Base-by-base conservation (phyloP, 2,329 filamentous ascomycete genomes). In the Geosmithia morbida region DNA sequence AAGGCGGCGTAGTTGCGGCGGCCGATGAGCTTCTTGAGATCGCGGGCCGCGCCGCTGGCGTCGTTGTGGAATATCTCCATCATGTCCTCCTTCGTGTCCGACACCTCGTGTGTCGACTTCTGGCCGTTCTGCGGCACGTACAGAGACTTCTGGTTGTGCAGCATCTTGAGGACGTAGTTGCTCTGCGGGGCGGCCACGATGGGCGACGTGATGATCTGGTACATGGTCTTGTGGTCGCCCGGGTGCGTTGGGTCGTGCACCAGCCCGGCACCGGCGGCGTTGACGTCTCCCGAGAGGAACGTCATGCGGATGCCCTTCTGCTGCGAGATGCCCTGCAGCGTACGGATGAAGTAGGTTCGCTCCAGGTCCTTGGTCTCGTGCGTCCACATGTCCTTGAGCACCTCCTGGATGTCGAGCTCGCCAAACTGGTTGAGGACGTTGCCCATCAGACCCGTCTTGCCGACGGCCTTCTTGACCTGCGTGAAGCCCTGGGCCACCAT, bases 51-150 rank as follows among this genome's bases (percentile, higher is more conserved):
- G n/a, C 92, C 90, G 47, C 83, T 87, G 16, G 92, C 87, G 56
- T 98, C 92, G 7, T 83, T 86, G 57, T 92, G 87, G 75, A 98
- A 98, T 54, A 98, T 94, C 69, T 98, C 92, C 85, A 98, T 94
- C 92, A 98, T 98, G 66, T 98, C 92, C 64, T 98, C 92, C 66
- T 98, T 97, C 44, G 92, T 98, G 62, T 98, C 92, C 2, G 82
- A 85, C 1, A 85, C 75, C 53, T 82, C 76, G 51, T 87, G 79
- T 2, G 74, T 83, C 1, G 84, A 81, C 53, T 78, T 77, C 48
- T 87, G 80, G 1, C 90, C 90, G 63, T 98, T 98, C 48, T 77
- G 74, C 0, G 92, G 92, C 48, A 98, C 75, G 63, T 96, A 98
- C 26, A 97, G 79, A 39, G 85, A 79, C 64, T 90, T 92, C 67